These are phyloP conservation scores for Cystobasidium ongulense DNA, from an alignment of 768 basidiomycete genomes.

Conservation along the genomic window DNA sequence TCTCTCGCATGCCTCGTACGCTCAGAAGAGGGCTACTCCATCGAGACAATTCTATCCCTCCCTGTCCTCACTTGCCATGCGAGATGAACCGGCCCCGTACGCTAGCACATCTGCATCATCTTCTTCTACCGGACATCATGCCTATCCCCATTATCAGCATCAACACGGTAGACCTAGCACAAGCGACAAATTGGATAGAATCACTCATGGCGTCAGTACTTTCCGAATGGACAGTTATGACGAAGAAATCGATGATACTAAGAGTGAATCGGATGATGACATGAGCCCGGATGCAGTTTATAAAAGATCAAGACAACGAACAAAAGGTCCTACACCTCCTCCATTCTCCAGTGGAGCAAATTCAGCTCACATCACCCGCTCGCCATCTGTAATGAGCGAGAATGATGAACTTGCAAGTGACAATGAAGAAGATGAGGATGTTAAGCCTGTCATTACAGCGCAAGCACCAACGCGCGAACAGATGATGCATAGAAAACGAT, in stretches of 20 bases:
- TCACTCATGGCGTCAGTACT: slow-evolving; percentile 18
- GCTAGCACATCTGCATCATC: background rate
- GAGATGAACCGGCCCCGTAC: background rate
- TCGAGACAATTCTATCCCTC: slow-evolving; percentile 29
- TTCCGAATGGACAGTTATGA: slow-evolving; percentile 17
- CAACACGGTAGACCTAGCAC: slow-evolving; percentile 4
- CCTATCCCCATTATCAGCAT: background rate
- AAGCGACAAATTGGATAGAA: slow-evolving; percentile 22
- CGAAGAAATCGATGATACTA: background rate
- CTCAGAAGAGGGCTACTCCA: slow-evolving; percentile 23
- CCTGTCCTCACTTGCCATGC: slow-evolving; percentile 3
- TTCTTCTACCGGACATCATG: background rate
- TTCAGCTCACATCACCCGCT: background rate
- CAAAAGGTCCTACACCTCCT: slow-evolving; percentile 8
- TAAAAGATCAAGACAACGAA: slow-evolving; percentile 20
- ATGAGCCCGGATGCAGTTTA: slow-evolving; percentile 13
- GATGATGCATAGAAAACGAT: background rate
- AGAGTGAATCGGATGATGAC: slow-evolving; percentile 30
- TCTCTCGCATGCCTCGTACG: background rate
- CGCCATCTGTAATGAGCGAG: slow-evolving; percentile 4
- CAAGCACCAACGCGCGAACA: background rate
- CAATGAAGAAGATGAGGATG: background rate
- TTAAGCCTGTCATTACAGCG: background rate
- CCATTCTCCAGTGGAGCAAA: background rate
- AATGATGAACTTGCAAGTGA: background rate